A percentile compares a stretch with the other conserved stretches of the same genome.
These are phyloP conservation scores for Botrytis squamosa DNA, from an alignment of 2,329 filamentous ascomycete species.

Conservation along the genomic window DNA sequence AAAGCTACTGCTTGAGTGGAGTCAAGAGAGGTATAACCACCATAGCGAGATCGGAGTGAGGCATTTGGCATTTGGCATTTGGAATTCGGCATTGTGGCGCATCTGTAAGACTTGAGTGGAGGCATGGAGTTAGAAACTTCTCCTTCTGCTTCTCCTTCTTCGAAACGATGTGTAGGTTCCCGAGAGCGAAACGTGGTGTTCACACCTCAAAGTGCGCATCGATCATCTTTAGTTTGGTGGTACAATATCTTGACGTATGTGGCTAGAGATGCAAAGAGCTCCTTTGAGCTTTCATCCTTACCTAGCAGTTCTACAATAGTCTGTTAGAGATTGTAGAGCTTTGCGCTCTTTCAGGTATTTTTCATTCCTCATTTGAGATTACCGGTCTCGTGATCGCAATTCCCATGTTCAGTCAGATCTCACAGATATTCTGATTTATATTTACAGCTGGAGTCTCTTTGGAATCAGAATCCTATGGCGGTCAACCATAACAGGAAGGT, in stretches of 20 bases:
- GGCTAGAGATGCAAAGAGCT: background rate
- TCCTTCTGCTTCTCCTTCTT: background rate
- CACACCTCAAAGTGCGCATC: background rate
- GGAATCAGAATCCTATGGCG: background rate
- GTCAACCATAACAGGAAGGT: slow-evolving; percentile 8
- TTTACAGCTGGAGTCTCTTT: background rate
- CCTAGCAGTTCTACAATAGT: background rate
- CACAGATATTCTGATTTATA: background rate
- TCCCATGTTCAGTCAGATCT: background rate
- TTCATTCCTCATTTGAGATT: background rate
- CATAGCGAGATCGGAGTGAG: slow-evolving; percentile 11
- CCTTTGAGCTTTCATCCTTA: background rate
- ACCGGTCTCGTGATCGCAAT: background rate
- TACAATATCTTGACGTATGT: background rate
- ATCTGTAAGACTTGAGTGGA: slow-evolving; percentile 9
- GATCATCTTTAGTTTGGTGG: background rate
- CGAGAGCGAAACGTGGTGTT: background rate
- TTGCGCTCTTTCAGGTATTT: too few relatives aligned
- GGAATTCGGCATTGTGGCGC: background rate
- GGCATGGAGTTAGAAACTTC: background rate
- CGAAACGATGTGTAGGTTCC: background rate
- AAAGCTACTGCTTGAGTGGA: slow-evolving; percentile 5
- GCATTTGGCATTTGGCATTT: background rate
- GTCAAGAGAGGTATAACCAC: background rate
- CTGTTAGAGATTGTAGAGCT: background rate